phyloP scores from a whole-genome alignment of 2,329 filamentous ascomycete species.

The Neofusicoccum umdonicola region DNA sequence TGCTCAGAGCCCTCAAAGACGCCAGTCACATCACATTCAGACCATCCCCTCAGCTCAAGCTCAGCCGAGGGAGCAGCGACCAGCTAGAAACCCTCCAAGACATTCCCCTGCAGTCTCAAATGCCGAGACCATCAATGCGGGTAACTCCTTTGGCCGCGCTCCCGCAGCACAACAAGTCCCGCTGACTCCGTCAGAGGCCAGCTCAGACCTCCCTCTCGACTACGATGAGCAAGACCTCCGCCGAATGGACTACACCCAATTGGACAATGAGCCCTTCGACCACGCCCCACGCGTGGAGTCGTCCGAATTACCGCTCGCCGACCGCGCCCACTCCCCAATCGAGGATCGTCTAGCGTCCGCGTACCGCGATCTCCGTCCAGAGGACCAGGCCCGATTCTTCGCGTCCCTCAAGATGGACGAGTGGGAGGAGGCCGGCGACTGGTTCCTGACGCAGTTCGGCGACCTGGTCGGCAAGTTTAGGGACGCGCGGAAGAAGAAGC shows the following conservation, averaged over 20 bases:
- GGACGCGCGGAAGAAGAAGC: constrained; percentile 52
- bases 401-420: constrained; percentile 51
- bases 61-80: neutral
- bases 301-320: neutral
- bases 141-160: neutral
- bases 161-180: constrained; percentile 19
- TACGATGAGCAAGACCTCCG: constrained; percentile 47
- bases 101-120: neutral
- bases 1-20: neutral
- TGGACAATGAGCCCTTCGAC: constrained; percentile 52
- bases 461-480: constrained; percentile 52
- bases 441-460: constrained; percentile 57
- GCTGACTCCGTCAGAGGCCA: constrained; percentile 5
- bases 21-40: neutral
- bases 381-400: constrained; percentile 52
- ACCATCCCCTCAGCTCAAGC: neutral
- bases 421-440: constrained; percentile 63
- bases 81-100: neutral
- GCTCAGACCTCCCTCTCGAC: constrained; percentile 31
- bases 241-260: constrained; percentile 47
- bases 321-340: constrained; percentile 20
- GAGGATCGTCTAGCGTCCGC: constrained; percentile 15
- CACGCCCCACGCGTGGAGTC: constrained; percentile 27
- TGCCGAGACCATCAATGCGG: neutral
- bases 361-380: constrained; percentile 25